phyloP scores from a whole-genome alignment of 2,329 filamentous ascomycete species.

The Aspergillus ustus region DNA sequence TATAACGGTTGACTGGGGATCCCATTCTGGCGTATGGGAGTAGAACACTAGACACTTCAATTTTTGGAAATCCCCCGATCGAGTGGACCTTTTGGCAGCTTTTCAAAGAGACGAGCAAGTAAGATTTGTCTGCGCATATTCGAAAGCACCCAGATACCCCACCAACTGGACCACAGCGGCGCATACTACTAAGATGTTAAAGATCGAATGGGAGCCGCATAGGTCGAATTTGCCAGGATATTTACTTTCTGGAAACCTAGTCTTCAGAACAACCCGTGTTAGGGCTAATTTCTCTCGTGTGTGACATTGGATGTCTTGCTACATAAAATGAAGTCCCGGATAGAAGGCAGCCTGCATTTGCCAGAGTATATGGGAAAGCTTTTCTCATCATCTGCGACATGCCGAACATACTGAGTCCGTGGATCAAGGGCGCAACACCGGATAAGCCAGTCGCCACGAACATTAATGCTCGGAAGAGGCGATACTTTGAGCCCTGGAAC shows the following conservation, averaged over 20 bases:
- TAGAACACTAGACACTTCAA: no score
- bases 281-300: slow-evolving; percentile 12
- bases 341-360: slow-evolving; percentile 28
- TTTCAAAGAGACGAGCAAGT: no score
- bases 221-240: slow-evolving; percentile 29
- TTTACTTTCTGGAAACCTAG: slow-evolving; percentile 25
- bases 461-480: slow-evolving; percentile 9
- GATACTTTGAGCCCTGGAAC: slow-evolving; percentile 14
- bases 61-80: no score
- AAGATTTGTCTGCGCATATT: no score
- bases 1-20: no score
- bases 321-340: slow-evolving; percentile 33
- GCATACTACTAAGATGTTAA: no score
- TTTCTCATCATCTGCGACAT: slow-evolving; percentile 31
- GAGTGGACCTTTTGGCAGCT: no score
- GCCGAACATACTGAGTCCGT: slow-evolving; percentile 34
- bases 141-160: no score
- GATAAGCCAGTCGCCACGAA: slow-evolving; percentile 17
- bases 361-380: slow-evolving; percentile 25
- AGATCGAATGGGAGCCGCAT: slow-evolving; percentile 27
- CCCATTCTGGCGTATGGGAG: no score
- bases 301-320: no score
- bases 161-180: no score
- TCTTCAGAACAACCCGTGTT: slow-evolving; percentile 17
- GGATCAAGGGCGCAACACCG: slow-evolving; percentile 13